These are phyloP conservation scores for Casaregolazyma lundiana DNA, from an alignment of 1,139 yeast genomes.

Conservation along the genomic window DNA sequence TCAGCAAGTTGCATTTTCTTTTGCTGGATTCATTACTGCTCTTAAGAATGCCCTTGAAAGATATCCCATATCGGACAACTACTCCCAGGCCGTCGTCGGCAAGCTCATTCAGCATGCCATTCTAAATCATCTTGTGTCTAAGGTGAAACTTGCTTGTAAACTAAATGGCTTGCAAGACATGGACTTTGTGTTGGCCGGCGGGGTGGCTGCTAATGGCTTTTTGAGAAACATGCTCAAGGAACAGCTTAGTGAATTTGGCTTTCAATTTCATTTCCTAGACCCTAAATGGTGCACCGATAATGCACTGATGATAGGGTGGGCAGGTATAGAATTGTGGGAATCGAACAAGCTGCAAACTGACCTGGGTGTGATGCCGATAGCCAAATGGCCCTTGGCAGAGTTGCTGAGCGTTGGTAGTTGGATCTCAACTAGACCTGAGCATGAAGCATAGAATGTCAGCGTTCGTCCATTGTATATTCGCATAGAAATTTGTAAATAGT, in stretches of 20 bases:
- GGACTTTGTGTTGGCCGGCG: conserved; percentile 83
- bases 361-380: conserved; percentile 29
- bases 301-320: conserved; percentile 97
- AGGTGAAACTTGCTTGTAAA: conserved; percentile 35
- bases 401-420: conserved; percentile 9
- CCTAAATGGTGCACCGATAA: conserved; percentile 82
- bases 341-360: conserved; percentile 41
- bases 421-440: too few relatives aligned
- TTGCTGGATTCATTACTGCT: conserved; percentile 43
- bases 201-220: conserved; percentile 75
- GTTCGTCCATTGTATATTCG: too few relatives aligned
- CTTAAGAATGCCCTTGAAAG: conserved; percentile 20
- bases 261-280: conserved; percentile 59
- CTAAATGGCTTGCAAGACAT: conserved; percentile 29
- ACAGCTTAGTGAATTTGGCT: conserved; percentile 7
- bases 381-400: conserved; percentile 20
- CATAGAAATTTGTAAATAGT: too few relatives aligned
- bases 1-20: conserved; percentile 56
- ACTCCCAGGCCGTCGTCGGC: conserved; percentile 42
- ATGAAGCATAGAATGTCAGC: too few relatives aligned
- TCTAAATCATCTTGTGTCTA: conserved; percentile 66
- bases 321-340: conserved; percentile 85
- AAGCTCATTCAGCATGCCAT: conserved; percentile 59
- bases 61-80: conserved; percentile 20
- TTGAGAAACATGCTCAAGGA: conserved; percentile 49